Conservation (phyloP, 2,329 filamentous ascomycete species). For the Pseudogymnoascus sp. region DNA sequence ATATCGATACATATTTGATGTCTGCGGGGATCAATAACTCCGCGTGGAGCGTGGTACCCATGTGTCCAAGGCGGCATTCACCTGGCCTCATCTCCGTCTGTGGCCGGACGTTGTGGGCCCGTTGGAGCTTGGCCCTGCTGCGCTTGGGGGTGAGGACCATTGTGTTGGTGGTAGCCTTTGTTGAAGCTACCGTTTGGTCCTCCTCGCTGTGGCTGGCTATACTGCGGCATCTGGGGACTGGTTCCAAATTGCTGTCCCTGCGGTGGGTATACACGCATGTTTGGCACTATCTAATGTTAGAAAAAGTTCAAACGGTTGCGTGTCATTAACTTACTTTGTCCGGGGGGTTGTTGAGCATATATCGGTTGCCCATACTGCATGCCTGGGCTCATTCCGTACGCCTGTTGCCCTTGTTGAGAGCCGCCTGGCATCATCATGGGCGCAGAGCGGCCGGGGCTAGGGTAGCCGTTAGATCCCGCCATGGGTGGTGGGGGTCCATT, state of each 20-base stretch:
- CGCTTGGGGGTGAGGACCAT: conserved; percentile 27
- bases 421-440: conserved; percentile 94
- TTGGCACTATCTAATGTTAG: conserved; percentile 44
- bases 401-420: conserved; percentile 72
- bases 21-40: background rate
- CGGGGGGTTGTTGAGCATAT: conserved; percentile 61
- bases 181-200: conserved; percentile 43
- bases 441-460: conserved; percentile 79
- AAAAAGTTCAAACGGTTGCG: conserved; percentile 28
- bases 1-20: conserved; percentile 1
- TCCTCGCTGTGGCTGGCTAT: conserved; percentile 49
- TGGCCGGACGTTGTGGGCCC: conserved; percentile 33
- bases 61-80: conserved; percentile 25
- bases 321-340: conserved; percentile 57
- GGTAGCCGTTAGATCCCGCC: conserved; percentile 67
- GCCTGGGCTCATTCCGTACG: conserved; percentile 68
- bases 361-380: conserved; percentile 52
- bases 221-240: conserved; percentile 56
- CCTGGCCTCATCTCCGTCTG: conserved; percentile 40
- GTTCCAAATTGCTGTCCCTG: conserved; percentile 56
- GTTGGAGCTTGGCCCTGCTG: conserved; percentile 31
- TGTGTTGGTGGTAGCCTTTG: conserved; percentile 40
- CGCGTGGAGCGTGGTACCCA: background rate
- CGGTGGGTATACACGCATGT: conserved; percentile 52
- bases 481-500: conserved; percentile 48